Evolutionary conservation across 2,329 filamentous ascomycete species (phyloP).

Genomic region (Davidsoniella virescens): DNA sequence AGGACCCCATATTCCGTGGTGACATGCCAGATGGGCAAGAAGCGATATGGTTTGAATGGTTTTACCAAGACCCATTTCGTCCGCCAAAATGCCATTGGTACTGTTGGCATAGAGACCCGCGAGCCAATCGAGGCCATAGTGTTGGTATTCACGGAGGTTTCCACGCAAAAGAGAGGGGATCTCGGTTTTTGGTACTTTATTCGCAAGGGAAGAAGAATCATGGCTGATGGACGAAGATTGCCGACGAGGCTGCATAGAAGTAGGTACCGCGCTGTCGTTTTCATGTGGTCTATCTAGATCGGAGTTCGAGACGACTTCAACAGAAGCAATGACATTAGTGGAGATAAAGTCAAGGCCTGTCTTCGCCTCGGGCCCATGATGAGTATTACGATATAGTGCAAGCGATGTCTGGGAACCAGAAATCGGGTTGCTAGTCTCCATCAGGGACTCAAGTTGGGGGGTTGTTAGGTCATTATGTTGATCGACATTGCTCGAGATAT

Average conservation of each 20-base stretch:
- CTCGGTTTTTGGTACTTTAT: constrained; percentile 40
- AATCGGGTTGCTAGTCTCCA: too few relatives aligned
- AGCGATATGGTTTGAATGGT: constrained; percentile 96
- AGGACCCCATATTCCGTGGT: constrained; percentile 85
- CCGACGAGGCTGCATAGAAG: neutral
- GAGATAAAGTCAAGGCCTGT: too few relatives aligned
- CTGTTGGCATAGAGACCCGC: constrained; percentile 80
- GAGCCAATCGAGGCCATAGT: constrained; percentile 93
- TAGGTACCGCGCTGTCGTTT: neutral
- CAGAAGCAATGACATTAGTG: neutral
- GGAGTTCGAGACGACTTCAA: neutral
- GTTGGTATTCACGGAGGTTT: constrained; percentile 86
- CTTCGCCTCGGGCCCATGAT: too few relatives aligned
- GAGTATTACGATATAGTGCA: too few relatives aligned
- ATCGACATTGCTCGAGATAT: too few relatives aligned
- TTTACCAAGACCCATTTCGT: constrained; percentile 97
- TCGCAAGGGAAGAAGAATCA: neutral
- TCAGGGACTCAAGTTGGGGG: too few relatives aligned
- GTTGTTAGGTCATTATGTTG: too few relatives aligned
- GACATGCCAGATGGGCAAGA: constrained; percentile 77
- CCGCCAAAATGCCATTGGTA: constrained; percentile 90
- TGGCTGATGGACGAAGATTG: neutral
- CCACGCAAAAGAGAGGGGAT: constrained; percentile 74
- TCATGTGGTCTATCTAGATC: neutral
- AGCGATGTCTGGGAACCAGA: too few relatives aligned